These are phyloP conservation scores for Lyophyllum shimeji DNA, from an alignment of 768 basidiomycete genomes.

Conservation along the genomic window DNA sequence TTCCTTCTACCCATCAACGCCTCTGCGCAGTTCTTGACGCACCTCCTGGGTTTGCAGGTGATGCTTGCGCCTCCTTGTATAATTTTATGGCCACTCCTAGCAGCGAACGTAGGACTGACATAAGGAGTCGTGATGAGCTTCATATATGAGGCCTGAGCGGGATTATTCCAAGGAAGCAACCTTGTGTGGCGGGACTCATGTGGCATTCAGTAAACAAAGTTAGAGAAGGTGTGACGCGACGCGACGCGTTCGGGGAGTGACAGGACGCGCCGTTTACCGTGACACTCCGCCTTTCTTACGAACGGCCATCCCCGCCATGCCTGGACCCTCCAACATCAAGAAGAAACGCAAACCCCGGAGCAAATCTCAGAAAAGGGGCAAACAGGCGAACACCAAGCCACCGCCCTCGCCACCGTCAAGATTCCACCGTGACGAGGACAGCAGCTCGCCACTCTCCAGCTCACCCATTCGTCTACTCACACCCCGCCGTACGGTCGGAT, in stretches of 20 bases:
- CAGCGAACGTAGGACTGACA: too few species aligned
- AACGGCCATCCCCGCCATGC: constrained; percentile 40
- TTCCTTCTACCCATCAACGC: too few species aligned
- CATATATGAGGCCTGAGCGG: too few species aligned
- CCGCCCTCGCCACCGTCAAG: constrained; percentile 7
- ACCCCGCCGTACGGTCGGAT: constrained; percentile 12
- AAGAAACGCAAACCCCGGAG: constrained; percentile 42
- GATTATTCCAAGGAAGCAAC: too few species aligned
- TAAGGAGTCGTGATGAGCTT: too few species aligned
- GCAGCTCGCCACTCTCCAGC: constrained; percentile 18
- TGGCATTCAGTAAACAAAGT: too few species aligned
- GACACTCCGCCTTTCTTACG: not conserved
- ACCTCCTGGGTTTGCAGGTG: too few species aligned
- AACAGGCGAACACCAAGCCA: constrained; percentile 16
- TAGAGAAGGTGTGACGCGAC: too few species aligned
- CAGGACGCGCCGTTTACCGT: constrained; percentile 10
- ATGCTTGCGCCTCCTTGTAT: too few species aligned
- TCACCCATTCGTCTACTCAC: constrained; percentile 19
- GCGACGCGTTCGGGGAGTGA: not conserved
- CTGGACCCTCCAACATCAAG: constrained; percentile 58
- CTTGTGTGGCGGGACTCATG: too few species aligned
- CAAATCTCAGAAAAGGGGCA: constrained; percentile 35
- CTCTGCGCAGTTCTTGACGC: too few species aligned
- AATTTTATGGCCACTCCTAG: too few species aligned
- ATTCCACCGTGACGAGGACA: constrained; percentile 5